Percentiles rank a stretch among this genome's conserved stretches.
Conservation (phyloP, 1,284 basidiomycete species). For the Trametes polyzona region DNA sequence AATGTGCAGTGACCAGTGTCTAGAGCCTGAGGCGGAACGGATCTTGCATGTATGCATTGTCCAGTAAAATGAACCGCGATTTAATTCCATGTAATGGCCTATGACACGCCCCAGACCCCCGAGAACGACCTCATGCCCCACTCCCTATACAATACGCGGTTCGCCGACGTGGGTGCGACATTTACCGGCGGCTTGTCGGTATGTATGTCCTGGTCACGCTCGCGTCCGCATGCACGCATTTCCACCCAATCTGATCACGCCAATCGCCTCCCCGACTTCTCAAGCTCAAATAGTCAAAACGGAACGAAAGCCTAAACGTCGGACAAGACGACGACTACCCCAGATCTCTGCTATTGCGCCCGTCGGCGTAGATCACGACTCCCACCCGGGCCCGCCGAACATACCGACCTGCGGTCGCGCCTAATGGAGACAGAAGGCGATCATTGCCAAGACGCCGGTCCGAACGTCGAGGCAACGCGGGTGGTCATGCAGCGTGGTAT, state of each 20-base stretch:
- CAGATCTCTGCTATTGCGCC: neutral
- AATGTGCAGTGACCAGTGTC: too few relatives aligned
- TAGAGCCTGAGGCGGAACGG: too few relatives aligned
- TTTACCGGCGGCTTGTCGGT: neutral
- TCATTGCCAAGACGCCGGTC: constrained; percentile 6
- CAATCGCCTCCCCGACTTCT: neutral
- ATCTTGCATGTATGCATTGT: too few relatives aligned
- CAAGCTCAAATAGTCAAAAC: constrained; percentile 8
- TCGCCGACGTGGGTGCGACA: neutral
- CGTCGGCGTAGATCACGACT: neutral
- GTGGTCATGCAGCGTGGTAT: neutral
- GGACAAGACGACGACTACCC: neutral
- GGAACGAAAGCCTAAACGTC: constrained; percentile 7
- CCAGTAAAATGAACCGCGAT: too few relatives aligned
- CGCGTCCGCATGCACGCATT: neutral
- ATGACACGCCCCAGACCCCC: too few relatives aligned
- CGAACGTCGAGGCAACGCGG: neutral
- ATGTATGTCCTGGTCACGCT: neutral
- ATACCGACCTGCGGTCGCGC: neutral
- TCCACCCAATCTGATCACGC: neutral
- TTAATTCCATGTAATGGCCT: too few relatives aligned
- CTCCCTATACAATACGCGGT: too few relatives aligned
- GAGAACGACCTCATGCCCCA: too few relatives aligned
- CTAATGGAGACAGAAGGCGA: neutral
- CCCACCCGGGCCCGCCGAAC: neutral